Percentiles rank a stretch among this genome's conserved stretches.
These are phyloP conservation scores for Solanum chilense DNA, from an alignment of 257 asterid species.

Conservation along the genomic window DNA sequence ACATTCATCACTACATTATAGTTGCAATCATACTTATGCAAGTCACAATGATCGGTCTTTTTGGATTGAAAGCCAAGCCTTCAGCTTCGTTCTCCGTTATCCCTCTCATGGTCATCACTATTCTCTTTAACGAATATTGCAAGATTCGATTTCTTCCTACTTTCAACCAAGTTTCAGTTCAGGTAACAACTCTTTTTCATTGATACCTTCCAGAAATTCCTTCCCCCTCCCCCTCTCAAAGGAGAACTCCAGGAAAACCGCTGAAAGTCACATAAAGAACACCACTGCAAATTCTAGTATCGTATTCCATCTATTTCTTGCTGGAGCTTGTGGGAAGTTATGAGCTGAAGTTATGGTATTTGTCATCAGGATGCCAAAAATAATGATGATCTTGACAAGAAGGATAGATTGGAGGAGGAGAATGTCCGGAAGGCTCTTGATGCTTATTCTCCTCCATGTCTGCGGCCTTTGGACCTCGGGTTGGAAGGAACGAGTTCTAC, in stretches of 20 bases:
- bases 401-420: conserved; percentile 37
- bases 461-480: conserved; percentile 39
- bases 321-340: not conserved
- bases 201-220: not conserved
- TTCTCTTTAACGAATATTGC: conserved; percentile 81
- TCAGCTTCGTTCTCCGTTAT: conserved; percentile 65
- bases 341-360: not conserved
- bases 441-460: conserved; percentile 84
- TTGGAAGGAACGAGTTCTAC: conserved; percentile 36
- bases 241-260: not conserved
- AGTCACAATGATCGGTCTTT: conserved; percentile 80
- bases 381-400: conserved; percentile 64
- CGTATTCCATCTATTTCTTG: not conserved
- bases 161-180: conserved; percentile 52
- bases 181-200: conserved; percentile 29
- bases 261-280: not conserved
- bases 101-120: conserved; percentile 64
- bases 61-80: conserved; percentile 89
- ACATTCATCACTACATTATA: conserved; percentile 71
- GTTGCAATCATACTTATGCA: conserved; percentile 73
- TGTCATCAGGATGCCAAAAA: conserved; percentile 65
- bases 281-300: not conserved
- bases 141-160: conserved; percentile 76
- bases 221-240: not conserved
- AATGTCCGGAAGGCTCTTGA: conserved; percentile 40